Conservation (phyloP, 2,329 filamentous ascomycete species). For the Ceratocystis diversiconidia region DNA sequence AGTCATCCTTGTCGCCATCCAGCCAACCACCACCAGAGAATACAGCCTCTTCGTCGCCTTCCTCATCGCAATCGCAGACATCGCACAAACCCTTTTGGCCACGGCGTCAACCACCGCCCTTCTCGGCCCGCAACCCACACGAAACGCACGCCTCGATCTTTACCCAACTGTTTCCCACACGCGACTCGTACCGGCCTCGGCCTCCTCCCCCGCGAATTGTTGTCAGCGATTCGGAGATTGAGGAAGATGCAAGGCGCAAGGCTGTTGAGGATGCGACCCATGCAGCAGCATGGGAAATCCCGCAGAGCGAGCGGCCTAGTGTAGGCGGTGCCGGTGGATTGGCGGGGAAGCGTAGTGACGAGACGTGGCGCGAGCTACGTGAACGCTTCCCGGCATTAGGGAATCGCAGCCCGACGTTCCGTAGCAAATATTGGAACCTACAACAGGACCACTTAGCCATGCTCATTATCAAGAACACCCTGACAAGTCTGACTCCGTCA, state of each 20-base stretch:
- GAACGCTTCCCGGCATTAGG: conserved; percentile 9
- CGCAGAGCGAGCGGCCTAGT: background rate
- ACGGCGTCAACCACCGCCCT: background rate
- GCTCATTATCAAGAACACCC: conserved; percentile 45
- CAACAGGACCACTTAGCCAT: conserved; percentile 23
- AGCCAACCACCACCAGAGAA: background rate
- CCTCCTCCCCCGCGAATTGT: conserved; percentile 9
- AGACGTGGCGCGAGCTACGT: conserved; percentile 8
- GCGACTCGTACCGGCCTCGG: conserved; percentile 12
- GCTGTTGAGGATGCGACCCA: background rate
- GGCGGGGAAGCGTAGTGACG: background rate
- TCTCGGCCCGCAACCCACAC: conserved; percentile 9
- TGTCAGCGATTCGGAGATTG: conserved; percentile 3
- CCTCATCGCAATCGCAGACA: background rate
- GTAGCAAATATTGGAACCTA: conserved; percentile 11
- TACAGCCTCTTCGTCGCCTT: background rate
- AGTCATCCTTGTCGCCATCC: background rate
- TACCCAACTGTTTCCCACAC: conserved; percentile 17
- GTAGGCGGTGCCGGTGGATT: background rate
- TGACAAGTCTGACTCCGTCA: conserved; percentile 44
- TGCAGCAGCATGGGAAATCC: background rate
- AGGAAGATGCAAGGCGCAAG: background rate
- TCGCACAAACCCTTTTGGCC: background rate
- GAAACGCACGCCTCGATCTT: conserved; percentile 16
- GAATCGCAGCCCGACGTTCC: conserved; percentile 4